These are phyloP conservation scores for Soucietia sequanensis DNA, from an alignment of 805 yeast species.

Conservation along the genomic window DNA sequence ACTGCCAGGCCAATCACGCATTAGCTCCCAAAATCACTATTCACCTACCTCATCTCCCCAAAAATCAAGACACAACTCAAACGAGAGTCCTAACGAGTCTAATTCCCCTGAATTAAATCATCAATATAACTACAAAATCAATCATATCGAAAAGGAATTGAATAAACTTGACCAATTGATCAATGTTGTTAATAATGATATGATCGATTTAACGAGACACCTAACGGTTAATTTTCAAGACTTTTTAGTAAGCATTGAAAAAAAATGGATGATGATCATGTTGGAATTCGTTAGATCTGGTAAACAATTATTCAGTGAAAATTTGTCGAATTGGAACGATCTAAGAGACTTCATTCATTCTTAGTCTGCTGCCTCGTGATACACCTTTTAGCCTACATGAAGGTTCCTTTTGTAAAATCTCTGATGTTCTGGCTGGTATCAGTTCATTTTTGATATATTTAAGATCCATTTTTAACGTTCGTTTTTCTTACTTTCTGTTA, in stretches of 20 bases:
- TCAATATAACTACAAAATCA: conserved; percentile 27
- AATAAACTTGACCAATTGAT: conserved; percentile 49
- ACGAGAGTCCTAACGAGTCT: neutral
- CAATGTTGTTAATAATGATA: conserved; percentile 41
- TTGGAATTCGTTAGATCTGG: conserved; percentile 35
- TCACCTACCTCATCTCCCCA: conserved; percentile 2
- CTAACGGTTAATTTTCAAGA: conserved; percentile 41
- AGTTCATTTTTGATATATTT: too few relatives aligned
- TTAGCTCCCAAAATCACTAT: neutral
- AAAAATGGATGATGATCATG: conserved; percentile 38
- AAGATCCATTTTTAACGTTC: too few relatives aligned
- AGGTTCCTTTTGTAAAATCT: too few relatives aligned
- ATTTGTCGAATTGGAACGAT: conserved; percentile 32
- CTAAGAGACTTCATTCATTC: conserved; percentile 19
- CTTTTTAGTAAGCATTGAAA: conserved; percentile 38
- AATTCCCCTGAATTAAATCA: conserved; percentile 3
- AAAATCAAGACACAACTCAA: neutral
- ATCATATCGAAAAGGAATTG: conserved; percentile 40
- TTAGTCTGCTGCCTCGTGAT: too few relatives aligned
- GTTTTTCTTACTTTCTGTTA: too few relatives aligned
- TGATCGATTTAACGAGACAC: conserved; percentile 41
- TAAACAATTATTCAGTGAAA: conserved; percentile 29
- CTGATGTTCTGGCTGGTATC: too few relatives aligned
- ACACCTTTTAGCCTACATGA: too few relatives aligned
- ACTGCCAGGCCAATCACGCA: conserved; percentile 4